Evolutionary conservation across 805 yeast genomes (phyloP).

Genomic region (Kazachstania taianensis): DNA sequence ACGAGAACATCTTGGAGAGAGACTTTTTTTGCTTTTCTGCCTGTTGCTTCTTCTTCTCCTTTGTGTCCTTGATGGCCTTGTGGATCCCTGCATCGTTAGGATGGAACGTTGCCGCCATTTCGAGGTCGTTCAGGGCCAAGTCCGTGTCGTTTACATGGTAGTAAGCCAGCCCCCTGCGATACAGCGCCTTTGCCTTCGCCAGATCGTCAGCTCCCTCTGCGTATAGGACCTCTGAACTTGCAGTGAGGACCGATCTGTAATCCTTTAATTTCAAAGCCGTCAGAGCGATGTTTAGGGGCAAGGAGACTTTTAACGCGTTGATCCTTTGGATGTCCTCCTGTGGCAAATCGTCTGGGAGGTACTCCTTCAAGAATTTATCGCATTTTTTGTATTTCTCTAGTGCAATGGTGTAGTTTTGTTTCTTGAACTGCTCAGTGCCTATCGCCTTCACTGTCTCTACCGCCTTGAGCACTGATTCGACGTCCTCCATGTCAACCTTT

Average conservation of each 20-base stretch:
- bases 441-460: slow-evolving; percentile 57
- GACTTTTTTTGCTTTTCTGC: slow-evolving; percentile 65
- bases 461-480: slow-evolving; percentile 60
- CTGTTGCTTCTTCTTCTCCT: slow-evolving; percentile 40
- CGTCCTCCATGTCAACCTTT: slow-evolving; percentile 44
- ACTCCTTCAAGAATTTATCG: slow-evolving; percentile 55
- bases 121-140: slow-evolving; percentile 54
- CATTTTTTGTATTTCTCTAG: slow-evolving; percentile 67
- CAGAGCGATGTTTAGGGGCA: slow-evolving; percentile 64
- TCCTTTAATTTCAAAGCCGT: slow-evolving; percentile 56
- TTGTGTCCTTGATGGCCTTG: slow-evolving; percentile 54
- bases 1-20: slow-evolving; percentile 53
- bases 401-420: slow-evolving; percentile 47
- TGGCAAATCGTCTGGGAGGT: slow-evolving; percentile 47
- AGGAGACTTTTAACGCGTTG: slow-evolving; percentile 48
- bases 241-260: slow-evolving; percentile 43
- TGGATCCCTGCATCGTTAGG: slow-evolving; percentile 67
- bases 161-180: slow-evolving; percentile 75
- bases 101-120: slow-evolving; percentile 50
- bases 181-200: slow-evolving; percentile 74
- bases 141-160: slow-evolving; percentile 56
- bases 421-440: slow-evolving; percentile 69
- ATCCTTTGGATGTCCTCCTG: slow-evolving; percentile 43
- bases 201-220: slow-evolving; percentile 48
- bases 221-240: slow-evolving; percentile 59